Conservation (phyloP, 208 protist genomes). For the Porcisia hertigi region DNA sequence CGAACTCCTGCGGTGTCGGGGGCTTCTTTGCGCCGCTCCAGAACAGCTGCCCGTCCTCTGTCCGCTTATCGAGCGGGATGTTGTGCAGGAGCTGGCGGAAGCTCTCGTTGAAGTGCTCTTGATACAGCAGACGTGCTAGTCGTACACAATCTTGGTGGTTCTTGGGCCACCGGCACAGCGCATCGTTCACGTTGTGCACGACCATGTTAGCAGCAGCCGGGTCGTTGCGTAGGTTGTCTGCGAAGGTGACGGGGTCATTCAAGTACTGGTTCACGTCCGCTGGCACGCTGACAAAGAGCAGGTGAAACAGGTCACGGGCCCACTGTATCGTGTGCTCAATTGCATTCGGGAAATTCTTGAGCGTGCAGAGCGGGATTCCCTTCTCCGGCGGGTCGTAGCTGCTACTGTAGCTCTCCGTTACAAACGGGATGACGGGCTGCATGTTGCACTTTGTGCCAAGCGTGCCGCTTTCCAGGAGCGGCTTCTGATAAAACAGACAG, state of each 20-base stretch:
- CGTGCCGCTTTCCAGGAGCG: conserved; percentile 99
- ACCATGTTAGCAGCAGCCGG: conserved; percentile 61
- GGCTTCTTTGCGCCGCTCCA: conserved; percentile 93
- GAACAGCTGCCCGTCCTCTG: conserved; percentile 88
- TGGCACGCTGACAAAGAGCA: conserved; percentile 78
- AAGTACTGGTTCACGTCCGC: conserved; percentile 91
- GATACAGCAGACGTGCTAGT: conserved; percentile 94
- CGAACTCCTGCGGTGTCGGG: conserved; percentile 81
- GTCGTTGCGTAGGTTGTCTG: conserved; percentile 64
- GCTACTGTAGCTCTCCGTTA: conserved; percentile 98
- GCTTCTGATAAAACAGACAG: conserved; percentile 96
- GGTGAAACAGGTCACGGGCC: conserved; percentile 91
- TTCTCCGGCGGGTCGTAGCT: conserved; percentile 98
- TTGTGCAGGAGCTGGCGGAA: conserved; percentile 98
- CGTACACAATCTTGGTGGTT: conserved; percentile 94
- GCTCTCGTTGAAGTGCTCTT: conserved; percentile 95
- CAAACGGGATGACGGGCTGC: conserved; percentile 96
- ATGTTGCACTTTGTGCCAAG: conserved; percentile 99
- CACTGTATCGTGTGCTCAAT: conserved; percentile 99
- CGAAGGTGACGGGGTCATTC: conserved; percentile 62
- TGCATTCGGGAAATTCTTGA: conserved; percentile 99
- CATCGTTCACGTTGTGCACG: conserved; percentile 71
- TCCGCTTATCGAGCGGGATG: conserved; percentile 97
- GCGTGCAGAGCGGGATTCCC: conserved; percentile 99
- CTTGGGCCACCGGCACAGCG: conserved; percentile 74